Percentiles rank a stretch among this genome's conserved stretches.
Conservation (phyloP, 2,329 filamentous ascomycete genomes). For the Diplodia mutila region DNA sequence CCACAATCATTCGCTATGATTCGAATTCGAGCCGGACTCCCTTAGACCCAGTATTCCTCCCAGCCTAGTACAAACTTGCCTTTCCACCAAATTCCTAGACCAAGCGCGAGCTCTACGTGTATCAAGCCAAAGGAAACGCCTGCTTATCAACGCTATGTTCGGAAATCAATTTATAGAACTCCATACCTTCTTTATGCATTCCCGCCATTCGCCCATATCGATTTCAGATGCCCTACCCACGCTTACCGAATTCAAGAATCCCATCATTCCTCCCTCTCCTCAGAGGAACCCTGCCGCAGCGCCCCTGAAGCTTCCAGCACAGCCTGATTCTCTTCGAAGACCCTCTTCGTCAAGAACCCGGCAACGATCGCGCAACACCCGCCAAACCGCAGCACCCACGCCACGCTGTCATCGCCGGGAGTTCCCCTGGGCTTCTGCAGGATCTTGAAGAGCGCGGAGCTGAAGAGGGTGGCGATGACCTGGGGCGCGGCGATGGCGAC, state of each 20-base stretch:
- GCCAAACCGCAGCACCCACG: conserved; percentile 82
- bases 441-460: conserved; percentile 79
- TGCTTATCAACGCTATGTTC: neutral
- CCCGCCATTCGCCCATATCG: neutral
- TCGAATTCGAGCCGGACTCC: neutral
- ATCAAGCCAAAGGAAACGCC: neutral
- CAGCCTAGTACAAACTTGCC: neutral
- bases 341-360: conserved; percentile 70
- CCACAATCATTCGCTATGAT: neutral
- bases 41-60: neutral
- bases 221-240: neutral
- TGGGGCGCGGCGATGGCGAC: conserved; percentile 91
- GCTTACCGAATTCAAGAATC: neutral
- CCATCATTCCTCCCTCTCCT: neutral
- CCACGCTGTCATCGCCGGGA: conserved; percentile 84
- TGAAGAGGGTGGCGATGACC: conserved; percentile 84
- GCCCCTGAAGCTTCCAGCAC: conserved; percentile 13
- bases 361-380: conserved; percentile 78
- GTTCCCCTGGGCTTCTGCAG: conserved; percentile 86
- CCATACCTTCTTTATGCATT: neutral
- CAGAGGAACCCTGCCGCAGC: neutral
- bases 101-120: neutral
- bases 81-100: neutral
- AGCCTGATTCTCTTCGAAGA: conserved; percentile 62
- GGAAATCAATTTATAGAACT: neutral